Base-by-base conservation (phyloP, 2,329 filamentous ascomycete genomes). In the Domatiomyces catenatus region DNA sequence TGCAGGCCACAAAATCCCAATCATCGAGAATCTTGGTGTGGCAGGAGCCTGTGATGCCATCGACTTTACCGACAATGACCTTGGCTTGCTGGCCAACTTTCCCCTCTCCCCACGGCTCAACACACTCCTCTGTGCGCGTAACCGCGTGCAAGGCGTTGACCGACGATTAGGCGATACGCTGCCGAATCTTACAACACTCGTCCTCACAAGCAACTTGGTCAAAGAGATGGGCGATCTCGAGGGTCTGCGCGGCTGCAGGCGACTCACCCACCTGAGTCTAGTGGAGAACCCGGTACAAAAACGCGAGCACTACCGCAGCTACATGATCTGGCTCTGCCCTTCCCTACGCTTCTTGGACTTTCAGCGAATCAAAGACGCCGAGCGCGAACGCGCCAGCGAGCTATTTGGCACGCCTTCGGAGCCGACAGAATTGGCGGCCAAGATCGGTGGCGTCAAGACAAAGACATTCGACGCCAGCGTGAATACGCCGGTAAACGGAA, bases 1-100 rank as follows among this genome's bases (percentile, higher is more conserved):
- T 39, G 75, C 80, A 98, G 92, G 92, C 74, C 89, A 96, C 73
- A 89, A 93, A 74, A 96, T 98, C 68, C 87, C 90, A 63, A 79
- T 84, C 54, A 94, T 98, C 73, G 92, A 98, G 75, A 98, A 98
- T 70, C 71, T 98, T 71, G 92, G 92, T 74, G 86, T 88, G 65
- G 90, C 92, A 61, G 86, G 86, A 89, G 61, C 88, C 93, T 77
- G 59, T 47, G 92, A 96, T 73, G 82, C 86, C 58, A 93, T 98
- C 75, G 92, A 98, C 72, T 83, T 98, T 63, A 96, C 92, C 68
- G 92, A 98, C 75, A 98, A 98, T 69, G 89, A 95, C 69, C 90
- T 98, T 63, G 80, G 86, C 60, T 75, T 83, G 47, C 78, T 98
- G 56, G 83, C 82, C 58, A 95, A 95, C 71, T 94, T 98, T 66